Evolutionary conservation across 2,329 filamentous ascomycete genomes (phyloP).

Genomic region (Simplicillium aogashimaense): DNA sequence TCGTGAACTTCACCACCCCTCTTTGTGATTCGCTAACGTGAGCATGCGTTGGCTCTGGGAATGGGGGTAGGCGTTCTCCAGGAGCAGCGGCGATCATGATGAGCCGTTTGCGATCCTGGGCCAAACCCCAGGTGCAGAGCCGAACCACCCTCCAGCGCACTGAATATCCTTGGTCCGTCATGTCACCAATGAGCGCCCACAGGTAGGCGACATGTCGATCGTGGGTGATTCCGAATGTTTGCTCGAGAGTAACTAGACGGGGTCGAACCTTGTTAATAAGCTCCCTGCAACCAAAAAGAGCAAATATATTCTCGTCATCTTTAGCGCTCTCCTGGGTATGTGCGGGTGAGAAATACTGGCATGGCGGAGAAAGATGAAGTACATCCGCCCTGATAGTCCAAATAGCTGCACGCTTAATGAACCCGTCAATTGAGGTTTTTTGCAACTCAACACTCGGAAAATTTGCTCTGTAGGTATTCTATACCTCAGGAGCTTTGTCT

Average conservation of each 20-base stretch:
- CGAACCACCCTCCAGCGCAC: constrained; percentile 56
- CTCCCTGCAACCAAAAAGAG: constrained; percentile 40
- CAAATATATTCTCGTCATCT: constrained; percentile 60
- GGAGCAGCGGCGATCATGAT: constrained; percentile 53
- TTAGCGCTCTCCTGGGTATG: constrained; percentile 59
- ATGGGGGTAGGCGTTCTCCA: constrained; percentile 58
- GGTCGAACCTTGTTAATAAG: constrained; percentile 51
- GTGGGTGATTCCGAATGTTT: constrained; percentile 60
- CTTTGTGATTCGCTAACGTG: constrained; percentile 1
- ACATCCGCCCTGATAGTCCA: constrained; percentile 46
- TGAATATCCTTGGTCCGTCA: constrained; percentile 57
- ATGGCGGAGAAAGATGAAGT: constrained; percentile 67
- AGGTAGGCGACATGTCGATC: constrained; percentile 46
- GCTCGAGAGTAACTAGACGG: constrained; percentile 66
- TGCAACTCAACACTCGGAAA: constrained; percentile 43
- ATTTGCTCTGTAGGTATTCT: constrained; percentile 47
- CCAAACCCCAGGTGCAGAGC: constrained; percentile 39
- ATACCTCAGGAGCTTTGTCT: constrained; percentile 50
- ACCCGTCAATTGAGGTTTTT: constrained; percentile 34
- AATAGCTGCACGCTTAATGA: constrained; percentile 26
- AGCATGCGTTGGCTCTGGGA: constrained; percentile 52
- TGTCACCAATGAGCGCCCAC: constrained; percentile 48
- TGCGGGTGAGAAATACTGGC: constrained; percentile 64
- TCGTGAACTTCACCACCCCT: constrained; percentile 28
- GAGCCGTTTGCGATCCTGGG: constrained; percentile 39